Base-by-base conservation (phyloP, 345 rosid species). In the Garcia nutans region DNA sequence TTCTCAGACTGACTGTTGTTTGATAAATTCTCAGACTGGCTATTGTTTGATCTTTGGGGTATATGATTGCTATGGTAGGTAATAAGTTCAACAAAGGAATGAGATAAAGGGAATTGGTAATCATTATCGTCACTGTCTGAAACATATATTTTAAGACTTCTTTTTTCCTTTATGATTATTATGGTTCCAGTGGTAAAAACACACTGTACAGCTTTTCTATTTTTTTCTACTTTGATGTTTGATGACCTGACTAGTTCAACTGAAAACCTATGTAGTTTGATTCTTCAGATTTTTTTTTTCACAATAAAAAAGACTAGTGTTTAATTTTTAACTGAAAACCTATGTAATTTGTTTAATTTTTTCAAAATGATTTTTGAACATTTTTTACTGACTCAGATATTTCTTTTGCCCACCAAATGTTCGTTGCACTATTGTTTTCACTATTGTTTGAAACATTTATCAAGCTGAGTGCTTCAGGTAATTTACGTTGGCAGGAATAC, bases 81-180 rank as follows among this genome's bases (percentile, higher is more conserved):
- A 67, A 57, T 20, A 47, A 56, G 17, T 75, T 65, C 23, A 65
- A 13, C 50, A 7, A 31, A 6, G 42, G 59, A 28, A 23, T 64
- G 15, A 24, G 20, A 24, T 65, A 60, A 67, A 42, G 20, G 26
- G 19, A 23, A 71, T 24, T 65, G 44, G 74, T 70, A 66, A 64
- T 79, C 44, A 77, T 65, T 57, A 26, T 71, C 37, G 31, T 55
- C 66, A 67, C 63, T 15, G 23, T 67, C 33, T 77, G 41, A 44
- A 24, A 20, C 24, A 62, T 54, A 42, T 45, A 13, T 31, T 22
- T 62, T 62, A 42, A 47, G 70, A 44, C 61, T 58, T 61, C 13
- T 10, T 74, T 41, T 72, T 49, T 45, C 44, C 5, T 68, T 49
- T 2, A 71, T 55, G 52, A 71, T 58, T 58, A 26, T 54, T 58